Percentiles rank a stretch among this genome's conserved stretches.
Evolutionary conservation across 2,329 filamentous ascomycete species (phyloP).

Genomic region (Chrysoporthe deuterocubensis): DNA sequence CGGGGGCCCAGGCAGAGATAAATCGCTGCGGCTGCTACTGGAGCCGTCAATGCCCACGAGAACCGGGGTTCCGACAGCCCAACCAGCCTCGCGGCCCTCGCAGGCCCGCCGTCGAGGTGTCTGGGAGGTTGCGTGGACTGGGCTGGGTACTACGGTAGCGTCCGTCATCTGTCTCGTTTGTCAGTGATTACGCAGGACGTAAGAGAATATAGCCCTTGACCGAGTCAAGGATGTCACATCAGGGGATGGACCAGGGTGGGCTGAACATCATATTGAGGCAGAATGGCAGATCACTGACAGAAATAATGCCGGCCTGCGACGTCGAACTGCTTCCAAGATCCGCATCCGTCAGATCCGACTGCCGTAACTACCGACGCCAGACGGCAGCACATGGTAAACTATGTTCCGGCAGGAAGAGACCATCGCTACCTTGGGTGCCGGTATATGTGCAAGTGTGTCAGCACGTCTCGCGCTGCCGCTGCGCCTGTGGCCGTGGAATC

Average conservation of each 20-base stretch:
- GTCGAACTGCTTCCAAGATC: neutral
- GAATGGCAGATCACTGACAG: neutral
- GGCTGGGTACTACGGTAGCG: no score
- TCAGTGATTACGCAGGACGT: conserved; percentile 15
- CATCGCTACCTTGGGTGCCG: neutral
- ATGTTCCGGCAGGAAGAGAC: neutral
- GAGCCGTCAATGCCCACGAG: neutral
- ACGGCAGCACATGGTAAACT: neutral
- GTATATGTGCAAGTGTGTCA: no score
- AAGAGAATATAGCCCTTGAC: neutral
- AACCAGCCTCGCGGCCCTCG: neutral
- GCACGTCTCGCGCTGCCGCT: no score
- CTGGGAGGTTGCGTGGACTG: neutral
- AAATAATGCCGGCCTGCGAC: neutral
- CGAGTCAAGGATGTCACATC: neutral
- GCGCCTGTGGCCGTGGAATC: no score
- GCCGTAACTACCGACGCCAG: conserved; percentile 5
- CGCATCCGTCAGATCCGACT: conserved; percentile 10
- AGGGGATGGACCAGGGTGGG: neutral
- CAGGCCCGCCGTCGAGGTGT: neutral
- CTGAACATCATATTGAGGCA: neutral
- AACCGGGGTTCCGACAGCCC: neutral
- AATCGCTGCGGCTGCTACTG: neutral
- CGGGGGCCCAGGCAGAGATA: neutral
- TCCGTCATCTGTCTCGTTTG: conserved; percentile 13